A percentile compares a stretch with the other conserved stretches of the same genome.
phyloP scores from a whole-genome alignment of 169 alveolate species.

The Cryptosporidium xiaoi region DNA sequence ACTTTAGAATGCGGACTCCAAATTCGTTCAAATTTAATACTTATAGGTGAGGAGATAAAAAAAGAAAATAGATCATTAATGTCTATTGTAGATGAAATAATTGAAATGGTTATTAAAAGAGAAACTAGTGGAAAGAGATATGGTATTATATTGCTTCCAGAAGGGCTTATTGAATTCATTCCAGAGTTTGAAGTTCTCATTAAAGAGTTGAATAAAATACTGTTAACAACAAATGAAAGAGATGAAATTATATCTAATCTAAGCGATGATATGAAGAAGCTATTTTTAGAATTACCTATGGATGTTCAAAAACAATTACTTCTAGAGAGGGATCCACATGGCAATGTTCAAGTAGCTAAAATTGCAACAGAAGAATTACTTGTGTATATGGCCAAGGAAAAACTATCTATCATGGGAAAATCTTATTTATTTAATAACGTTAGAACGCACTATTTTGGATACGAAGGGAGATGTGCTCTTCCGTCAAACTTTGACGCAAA shows the following conservation, averaged over 20 bases:
- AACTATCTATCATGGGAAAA: slow-evolving; percentile 16
- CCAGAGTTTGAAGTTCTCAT: slow-evolving; percentile 85
- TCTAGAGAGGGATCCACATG: slow-evolving; percentile 91
- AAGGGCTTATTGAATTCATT: slow-evolving; percentile 89
- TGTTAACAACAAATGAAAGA: slow-evolving; percentile 13
- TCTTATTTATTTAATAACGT: slow-evolving; percentile 79
- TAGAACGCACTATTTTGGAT: slow-evolving; percentile 87
- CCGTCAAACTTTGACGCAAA: slow-evolving; percentile 88
- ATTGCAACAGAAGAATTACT: slow-evolving; percentile 88
- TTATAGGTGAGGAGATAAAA: slow-evolving; percentile 85
- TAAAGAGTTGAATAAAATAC: slow-evolving; percentile 74
- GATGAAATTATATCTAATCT: slow-evolving; percentile 74
- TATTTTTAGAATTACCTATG: slow-evolving; percentile 78
- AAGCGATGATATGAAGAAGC: slow-evolving; percentile 74
- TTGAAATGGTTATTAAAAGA: slow-evolving; percentile 82
- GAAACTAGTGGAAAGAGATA: slow-evolving; percentile 80
- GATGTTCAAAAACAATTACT: slow-evolving; percentile 84
- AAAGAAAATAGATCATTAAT: slow-evolving; percentile 78
- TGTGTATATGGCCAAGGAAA: slow-evolving; percentile 72
- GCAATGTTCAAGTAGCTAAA: slow-evolving; percentile 89
- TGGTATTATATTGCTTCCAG: slow-evolving; percentile 88
- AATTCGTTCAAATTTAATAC: slow-evolving; percentile 81
- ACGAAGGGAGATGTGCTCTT: slow-evolving; percentile 90
- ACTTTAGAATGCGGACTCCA: slow-evolving; percentile 87
- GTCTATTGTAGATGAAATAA: slow-evolving; percentile 82